Percentiles rank a stretch among this genome's conserved stretches.
phyloP scores from a whole-genome alignment of 306 rosid species.

The Vicia faba region DNA sequence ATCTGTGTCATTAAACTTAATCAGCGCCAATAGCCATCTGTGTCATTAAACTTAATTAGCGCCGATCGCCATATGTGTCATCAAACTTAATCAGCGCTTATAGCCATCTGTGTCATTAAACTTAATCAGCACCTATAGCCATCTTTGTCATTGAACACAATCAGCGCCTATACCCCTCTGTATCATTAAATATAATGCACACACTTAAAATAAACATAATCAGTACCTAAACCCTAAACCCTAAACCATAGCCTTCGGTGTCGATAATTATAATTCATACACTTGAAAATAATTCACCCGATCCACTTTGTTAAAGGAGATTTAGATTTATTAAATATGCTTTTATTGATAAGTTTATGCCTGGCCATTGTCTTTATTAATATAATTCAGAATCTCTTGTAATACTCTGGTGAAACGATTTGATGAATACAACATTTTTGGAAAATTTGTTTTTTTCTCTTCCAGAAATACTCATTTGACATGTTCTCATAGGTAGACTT shows the following conservation, averaged over 20 bases:
- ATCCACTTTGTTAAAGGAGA: conserved; percentile 14
- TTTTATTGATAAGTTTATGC: neutral
- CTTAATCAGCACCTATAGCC: too few species aligned
- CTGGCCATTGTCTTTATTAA: neutral
- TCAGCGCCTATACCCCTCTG: too few species aligned
- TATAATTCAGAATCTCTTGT: neutral
- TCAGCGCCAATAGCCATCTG: too few species aligned
- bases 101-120: too few species aligned
- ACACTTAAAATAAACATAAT: too few species aligned
- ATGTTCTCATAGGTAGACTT: conserved; percentile 6
- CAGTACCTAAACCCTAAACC: too few species aligned
- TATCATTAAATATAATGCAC: too few species aligned
- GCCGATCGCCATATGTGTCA: too few species aligned
- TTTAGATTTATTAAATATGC: conserved; percentile 6
- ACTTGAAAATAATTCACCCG: neutral
- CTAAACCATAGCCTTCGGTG: neutral
- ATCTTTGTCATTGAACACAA: too few species aligned
- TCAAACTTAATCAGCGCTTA: too few species aligned
- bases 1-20: too few species aligned
- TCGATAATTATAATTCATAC: neutral
- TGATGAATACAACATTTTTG: conserved; percentile 8
- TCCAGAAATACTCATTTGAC: conserved; percentile 4
- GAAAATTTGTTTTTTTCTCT: neutral
- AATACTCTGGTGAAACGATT: conserved; percentile 7
- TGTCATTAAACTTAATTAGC: too few species aligned